Conservation (phyloP, 306 rosid species). For the Glycyrrhiza uralensis region DNA sequence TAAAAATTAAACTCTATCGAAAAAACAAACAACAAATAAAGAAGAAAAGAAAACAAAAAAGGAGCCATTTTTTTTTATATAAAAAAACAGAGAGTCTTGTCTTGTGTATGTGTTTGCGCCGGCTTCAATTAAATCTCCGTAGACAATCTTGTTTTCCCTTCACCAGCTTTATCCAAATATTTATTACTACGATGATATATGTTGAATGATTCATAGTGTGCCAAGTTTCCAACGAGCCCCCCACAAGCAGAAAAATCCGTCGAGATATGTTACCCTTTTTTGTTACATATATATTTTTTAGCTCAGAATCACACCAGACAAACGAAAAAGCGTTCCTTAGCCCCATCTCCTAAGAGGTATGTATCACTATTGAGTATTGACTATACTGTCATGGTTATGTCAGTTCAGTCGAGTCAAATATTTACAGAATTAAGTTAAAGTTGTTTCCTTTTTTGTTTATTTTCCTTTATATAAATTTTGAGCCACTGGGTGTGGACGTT, state of each 20-base stretch:
- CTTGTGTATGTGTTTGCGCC: too few species aligned
- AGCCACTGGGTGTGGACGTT: background rate
- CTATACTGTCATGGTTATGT: background rate
- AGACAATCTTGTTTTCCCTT: background rate
- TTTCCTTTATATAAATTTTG: background rate
- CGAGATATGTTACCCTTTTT: conserved; percentile 9
- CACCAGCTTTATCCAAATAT: conserved; percentile 16
- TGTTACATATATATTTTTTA: background rate
- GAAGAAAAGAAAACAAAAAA: background rate
- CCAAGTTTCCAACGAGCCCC: background rate
- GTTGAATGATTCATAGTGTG: background rate
- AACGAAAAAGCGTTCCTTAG: conserved; percentile 1
- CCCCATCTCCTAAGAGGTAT: conserved; percentile 30
- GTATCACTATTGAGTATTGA: conserved; percentile 4
- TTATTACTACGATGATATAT: background rate
- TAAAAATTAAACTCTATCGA: background rate
- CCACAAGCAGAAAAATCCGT: conserved; percentile 20
- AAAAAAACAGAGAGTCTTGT: background rate
- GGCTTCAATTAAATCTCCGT: background rate
- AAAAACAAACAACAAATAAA: background rate
- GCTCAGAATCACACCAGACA: conserved; percentile 16
- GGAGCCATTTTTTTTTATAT: too few species aligned
- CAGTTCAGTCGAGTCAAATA: background rate
- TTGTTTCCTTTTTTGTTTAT: background rate
- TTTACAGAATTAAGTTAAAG: background rate